Base-by-base conservation (phyloP, 225 moss, liverwort and hornwort genomes). In the Lunularia cruciata region DNA sequence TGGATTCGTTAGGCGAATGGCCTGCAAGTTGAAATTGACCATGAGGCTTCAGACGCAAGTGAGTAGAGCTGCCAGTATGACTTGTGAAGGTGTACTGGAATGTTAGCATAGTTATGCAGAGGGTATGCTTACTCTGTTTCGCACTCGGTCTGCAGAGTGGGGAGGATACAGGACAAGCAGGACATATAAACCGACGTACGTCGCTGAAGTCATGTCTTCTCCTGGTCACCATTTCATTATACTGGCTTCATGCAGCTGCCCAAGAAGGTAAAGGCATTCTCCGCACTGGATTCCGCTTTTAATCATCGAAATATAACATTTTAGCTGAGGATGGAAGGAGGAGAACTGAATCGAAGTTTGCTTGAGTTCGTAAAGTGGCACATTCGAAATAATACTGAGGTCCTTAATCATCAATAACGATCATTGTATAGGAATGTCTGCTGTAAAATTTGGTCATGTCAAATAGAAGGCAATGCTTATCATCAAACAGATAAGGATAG, bases 231-330 rank as follows among this genome's bases (percentile, higher is more conserved):
- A 53, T 72, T 20, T 64, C 35, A 12, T 30, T 63, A 40, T 48
- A 22, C 36, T 54, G 51, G 72, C 63, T 63, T 54, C 55, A 60
- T 49, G 63, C 55, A 63, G 53, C 63, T 43, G 64, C 72, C 53
- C 72, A 72, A 72, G 37, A 63, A 72, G 72, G 72, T 72, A 54
- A 70, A 58, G 47, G 31, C 10, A 49, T 3, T 68, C 16, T 15
- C 20, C 25, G 11, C 26, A 53, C 25, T 19, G 52, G 25, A 52
- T 19, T 52, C 19, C 18, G 20, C 19, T 20, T 8, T 3, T 51
- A 5, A 49, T 19, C 22, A 18, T 9, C 3, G 2, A 6, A 25
- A 18, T 48, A 48, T 1, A 48, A 20, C 48, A 1, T 18, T 48
- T 16, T 20, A 14, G 1, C 48, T 14, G 48, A 6, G 2, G 19